A percentile compares a stretch with the other conserved stretches of the same genome.
Evolutionary conservation across 176 grass and related monocot genomes (phyloP).

Genomic region (Oryza meridionalis): DNA sequence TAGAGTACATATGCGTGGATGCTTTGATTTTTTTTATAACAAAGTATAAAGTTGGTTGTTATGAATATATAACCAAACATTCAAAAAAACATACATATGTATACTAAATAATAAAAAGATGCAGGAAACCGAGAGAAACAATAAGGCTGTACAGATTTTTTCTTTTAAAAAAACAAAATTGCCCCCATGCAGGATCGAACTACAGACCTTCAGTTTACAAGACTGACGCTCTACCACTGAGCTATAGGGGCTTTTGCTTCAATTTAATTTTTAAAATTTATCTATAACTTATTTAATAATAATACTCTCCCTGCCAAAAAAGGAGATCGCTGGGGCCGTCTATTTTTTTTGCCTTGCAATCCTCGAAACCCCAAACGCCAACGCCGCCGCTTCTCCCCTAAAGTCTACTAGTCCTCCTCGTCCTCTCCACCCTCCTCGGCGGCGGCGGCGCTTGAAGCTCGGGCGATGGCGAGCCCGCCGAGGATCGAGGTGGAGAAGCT

Average conservation of each 20-base stretch:
- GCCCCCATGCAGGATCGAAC: conserved; percentile 60
- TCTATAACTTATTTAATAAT: no score
- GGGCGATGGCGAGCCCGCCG: conserved; percentile 51
- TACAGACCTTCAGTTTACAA: conserved; percentile 66
- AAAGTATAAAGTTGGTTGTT: no score
- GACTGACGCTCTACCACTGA: conserved; percentile 99
- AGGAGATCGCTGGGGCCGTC: no score
- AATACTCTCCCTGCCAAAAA: no score
- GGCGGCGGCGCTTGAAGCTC: conserved; percentile 13
- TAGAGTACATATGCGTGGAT: no score
- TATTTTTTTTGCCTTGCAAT: neutral
- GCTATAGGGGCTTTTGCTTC: conserved; percentile 51
- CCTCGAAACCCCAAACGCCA: neutral
- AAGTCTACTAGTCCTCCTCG: neutral
- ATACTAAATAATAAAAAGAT: no score
- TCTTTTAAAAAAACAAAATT: neutral
- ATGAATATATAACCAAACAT: no score
- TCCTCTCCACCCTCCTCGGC: neutral
- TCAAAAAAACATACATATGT: no score
- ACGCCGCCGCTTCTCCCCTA: conserved; percentile 17
- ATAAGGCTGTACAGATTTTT: no score
- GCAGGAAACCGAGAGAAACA: no score
- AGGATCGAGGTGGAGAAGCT: conserved; percentile 73
- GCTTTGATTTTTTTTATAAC: no score
- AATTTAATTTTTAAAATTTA: no score